A percentile compares a stretch with the other conserved stretches of the same genome.
These are phyloP conservation scores for Nigrograna mackinnonii DNA, from an alignment of 2,329 filamentous ascomycete species.

Conservation along the genomic window DNA sequence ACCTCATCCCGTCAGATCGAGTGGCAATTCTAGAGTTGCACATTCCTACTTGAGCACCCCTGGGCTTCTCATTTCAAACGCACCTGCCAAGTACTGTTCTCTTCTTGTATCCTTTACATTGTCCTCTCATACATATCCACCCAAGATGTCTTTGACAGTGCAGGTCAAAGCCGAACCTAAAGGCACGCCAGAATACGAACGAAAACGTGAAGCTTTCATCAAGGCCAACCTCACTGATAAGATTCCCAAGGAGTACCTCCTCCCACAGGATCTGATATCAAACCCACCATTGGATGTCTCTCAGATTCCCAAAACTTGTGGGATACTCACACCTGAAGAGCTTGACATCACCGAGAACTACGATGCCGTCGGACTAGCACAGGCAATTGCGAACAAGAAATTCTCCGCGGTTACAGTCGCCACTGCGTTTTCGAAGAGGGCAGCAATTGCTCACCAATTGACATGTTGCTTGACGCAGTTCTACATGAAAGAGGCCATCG, in stretches of 20 bases:
- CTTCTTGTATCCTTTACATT: no score
- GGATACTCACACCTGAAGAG: neutral
- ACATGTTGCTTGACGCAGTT: slow-evolving; percentile 57
- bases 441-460: slow-evolving; percentile 55
- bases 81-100: no score
- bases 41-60: no score
- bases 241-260: slow-evolving; percentile 13
- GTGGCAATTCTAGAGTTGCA: no score
- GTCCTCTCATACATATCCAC: no score
- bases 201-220: slow-evolving; percentile 15
- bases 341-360: neutral
- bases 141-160: no score
- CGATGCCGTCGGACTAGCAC: slow-evolving; percentile 3
- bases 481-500: slow-evolving; percentile 46
- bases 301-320: slow-evolving; percentile 8
- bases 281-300: slow-evolving; percentile 20
- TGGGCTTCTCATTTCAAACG: no score
- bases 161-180: no score
- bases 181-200: slow-evolving; percentile 21
- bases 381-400: slow-evolving; percentile 34
- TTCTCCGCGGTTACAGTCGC: slow-evolving; percentile 54
- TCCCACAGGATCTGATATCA: slow-evolving; percentile 10
- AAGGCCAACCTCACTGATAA: slow-evolving; percentile 17
- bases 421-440: slow-evolving; percentile 54
- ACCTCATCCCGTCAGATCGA: no score